Conservation (phyloP, 2,329 filamentous ascomycete genomes). For the Pestalotiopsis sp. region DNA sequence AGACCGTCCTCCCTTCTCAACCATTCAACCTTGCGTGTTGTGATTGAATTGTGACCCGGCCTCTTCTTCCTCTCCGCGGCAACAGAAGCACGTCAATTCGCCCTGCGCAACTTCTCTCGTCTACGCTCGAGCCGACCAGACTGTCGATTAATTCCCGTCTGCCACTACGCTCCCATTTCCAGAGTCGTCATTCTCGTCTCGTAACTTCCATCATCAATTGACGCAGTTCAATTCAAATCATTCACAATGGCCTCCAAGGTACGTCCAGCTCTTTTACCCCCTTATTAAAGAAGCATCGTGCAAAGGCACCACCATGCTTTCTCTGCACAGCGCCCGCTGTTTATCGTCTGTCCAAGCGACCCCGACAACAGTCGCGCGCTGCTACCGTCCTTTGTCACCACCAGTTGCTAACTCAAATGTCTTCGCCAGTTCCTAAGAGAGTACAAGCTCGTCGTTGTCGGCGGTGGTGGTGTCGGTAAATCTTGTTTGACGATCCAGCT, state of each 20-base stretch:
- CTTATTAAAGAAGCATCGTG: neutral
- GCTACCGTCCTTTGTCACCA: neutral
- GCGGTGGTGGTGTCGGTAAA: conserved; percentile 97
- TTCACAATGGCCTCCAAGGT: conserved; percentile 14
- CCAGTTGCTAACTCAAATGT: conserved; percentile 19
- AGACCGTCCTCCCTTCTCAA: neutral
- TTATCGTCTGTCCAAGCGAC: neutral
- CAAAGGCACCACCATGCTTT: neutral
- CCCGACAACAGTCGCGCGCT: neutral
- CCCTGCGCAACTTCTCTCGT: neutral
- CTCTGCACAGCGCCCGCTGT: neutral
- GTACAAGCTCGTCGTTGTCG: conserved; percentile 96
- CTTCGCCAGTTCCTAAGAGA: conserved; percentile 74
- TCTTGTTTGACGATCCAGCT: conserved; percentile 98
- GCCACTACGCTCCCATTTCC: neutral
- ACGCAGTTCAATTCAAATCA: neutral
- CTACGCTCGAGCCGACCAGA: neutral
- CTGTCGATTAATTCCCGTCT: neutral
- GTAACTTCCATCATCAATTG: neutral
- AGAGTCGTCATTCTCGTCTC: neutral
- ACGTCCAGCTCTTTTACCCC: neutral
- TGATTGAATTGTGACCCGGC: conserved; percentile 7
- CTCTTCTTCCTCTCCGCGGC: neutral
- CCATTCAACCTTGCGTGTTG: neutral
- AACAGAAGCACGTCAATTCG: conserved; percentile 4